Percentiles rank a stretch among this genome's conserved stretches.
phyloP scores from a whole-genome alignment of 2,329 filamentous ascomycete genomes.

The Aspergillus pseudotamarii region DNA sequence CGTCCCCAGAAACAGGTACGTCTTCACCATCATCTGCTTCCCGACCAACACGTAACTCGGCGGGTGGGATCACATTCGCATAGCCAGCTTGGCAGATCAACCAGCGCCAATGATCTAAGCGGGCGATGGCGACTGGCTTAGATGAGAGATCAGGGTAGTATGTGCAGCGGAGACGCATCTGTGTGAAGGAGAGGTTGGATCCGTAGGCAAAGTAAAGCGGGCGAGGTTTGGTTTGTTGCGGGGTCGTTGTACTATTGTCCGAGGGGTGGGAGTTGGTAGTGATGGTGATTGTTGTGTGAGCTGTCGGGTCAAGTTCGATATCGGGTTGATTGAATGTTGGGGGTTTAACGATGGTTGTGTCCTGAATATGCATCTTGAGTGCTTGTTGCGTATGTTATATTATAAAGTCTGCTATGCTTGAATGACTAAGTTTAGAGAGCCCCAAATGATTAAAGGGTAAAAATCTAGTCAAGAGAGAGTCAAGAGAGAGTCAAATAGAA shows the following conservation, averaged over 20 bases:
- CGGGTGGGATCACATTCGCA: slow-evolving; percentile 43
- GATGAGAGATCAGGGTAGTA: slow-evolving; percentile 35
- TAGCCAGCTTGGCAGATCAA: slow-evolving; percentile 46
- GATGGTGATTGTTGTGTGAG: slow-evolving; percentile 8
- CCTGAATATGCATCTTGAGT: neutral
- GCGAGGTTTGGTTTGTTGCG: slow-evolving; percentile 16
- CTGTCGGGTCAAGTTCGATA: neutral
- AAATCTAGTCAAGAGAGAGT: neutral
- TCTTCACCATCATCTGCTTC: slow-evolving; percentile 22
- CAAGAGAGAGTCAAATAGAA: neutral
- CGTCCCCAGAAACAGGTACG: slow-evolving; percentile 25
- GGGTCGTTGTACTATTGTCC: slow-evolving; percentile 24
- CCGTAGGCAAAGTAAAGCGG: slow-evolving; percentile 49
- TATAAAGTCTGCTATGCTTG: neutral
- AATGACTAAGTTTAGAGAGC: neutral
- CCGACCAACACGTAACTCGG: slow-evolving; percentile 22
- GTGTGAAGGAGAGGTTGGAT: slow-evolving; percentile 46
- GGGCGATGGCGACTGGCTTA: slow-evolving; percentile 42
- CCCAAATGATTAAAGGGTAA: no score
- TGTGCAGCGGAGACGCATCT: slow-evolving; percentile 44
- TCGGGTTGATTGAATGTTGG: slow-evolving; percentile 2
- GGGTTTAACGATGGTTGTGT: neutral
- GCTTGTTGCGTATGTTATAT: neutral
- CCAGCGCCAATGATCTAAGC: slow-evolving; percentile 43
- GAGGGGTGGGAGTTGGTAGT: slow-evolving; percentile 3